Conservation (phyloP, 805 yeast species). For the Starmerella geochares region DNA sequence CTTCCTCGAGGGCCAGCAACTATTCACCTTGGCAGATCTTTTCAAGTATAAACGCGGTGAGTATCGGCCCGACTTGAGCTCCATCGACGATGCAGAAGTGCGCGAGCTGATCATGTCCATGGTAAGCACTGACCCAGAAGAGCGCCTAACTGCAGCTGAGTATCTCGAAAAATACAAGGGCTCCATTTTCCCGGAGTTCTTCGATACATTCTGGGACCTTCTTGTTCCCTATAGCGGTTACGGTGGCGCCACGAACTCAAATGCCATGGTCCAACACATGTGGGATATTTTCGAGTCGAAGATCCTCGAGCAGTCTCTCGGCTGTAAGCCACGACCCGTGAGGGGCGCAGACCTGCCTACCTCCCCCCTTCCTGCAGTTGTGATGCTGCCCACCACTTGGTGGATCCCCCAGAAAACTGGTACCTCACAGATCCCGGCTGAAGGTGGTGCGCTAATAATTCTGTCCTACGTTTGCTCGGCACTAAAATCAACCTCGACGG, state of each 20-base stretch:
- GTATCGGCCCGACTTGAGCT: slow-evolving; percentile 51
- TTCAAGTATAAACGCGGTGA: slow-evolving; percentile 70
- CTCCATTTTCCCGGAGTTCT: slow-evolving; percentile 53
- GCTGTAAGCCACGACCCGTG: slow-evolving; percentile 3
- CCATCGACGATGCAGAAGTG: slow-evolving; percentile 46
- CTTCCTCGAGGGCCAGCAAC: slow-evolving; percentile 73
- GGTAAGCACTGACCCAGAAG: slow-evolving; percentile 52
- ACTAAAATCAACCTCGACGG: slow-evolving; percentile 49
- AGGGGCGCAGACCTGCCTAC: slow-evolving; percentile 9
- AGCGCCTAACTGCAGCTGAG: slow-evolving; percentile 47
- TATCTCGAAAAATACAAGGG: slow-evolving; percentile 44
- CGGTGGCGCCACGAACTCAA: slow-evolving; percentile 36
- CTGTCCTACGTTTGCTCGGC: slow-evolving; percentile 51
- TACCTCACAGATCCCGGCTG: background rate
- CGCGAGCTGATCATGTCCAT: slow-evolving; percentile 50
- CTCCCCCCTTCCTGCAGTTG: slow-evolving; percentile 16
- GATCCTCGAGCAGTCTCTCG: slow-evolving; percentile 11
- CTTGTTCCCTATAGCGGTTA: slow-evolving; percentile 21
- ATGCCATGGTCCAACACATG: slow-evolving; percentile 49
- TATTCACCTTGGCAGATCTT: slow-evolving; percentile 76
- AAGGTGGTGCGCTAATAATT: slow-evolving; percentile 44
- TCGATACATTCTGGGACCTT: slow-evolving; percentile 41
- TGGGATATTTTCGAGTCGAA: slow-evolving; percentile 18
- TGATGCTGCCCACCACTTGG: slow-evolving; percentile 10
- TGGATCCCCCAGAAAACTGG: slow-evolving; percentile 11